Evolutionary conservation across 2,329 filamentous ascomycete species (phyloP), one percentile per base, ranked within the genome.

Genomic region (Ascochyta clinopodiicola): DNA sequence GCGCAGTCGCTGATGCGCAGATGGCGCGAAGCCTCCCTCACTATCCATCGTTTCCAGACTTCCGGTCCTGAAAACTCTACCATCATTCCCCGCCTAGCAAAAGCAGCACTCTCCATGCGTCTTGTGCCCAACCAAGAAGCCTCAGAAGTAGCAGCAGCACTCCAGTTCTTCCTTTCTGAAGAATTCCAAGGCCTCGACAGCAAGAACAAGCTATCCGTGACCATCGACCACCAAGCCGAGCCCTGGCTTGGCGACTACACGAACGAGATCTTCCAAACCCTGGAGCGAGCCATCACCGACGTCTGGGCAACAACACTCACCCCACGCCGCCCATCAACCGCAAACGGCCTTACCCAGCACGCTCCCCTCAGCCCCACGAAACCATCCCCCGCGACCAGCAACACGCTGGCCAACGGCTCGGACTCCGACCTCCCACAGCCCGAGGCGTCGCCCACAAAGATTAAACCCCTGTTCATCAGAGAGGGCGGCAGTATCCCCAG

Each of bases 401-500:
- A 78, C 6, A 81, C 80, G 0, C 77, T 85, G 1, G 82, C 82
- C 8, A 80, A 78, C 49, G 67, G 68, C 19, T 57, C 60, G 1
- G 68, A 72, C 17, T 49, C 64, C 3, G 57, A 57, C 3, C 37
- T 36, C 22, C 17, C 29, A 0, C 24, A 35, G 2, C 8, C 13
- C 45, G 38, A 27, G 75, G 25, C 32, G 9, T 35, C n/a, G 7
- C 32, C n/a, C 22, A 7, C n/a, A 6, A 31, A 42, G 8, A 39
- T 48, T 13, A 89, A 88, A 66, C 94, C 93, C 0, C 81, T 99
- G 3, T 98, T 96, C 73, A 99, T 99, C 64, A 86, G 95, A 9
- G 95, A 99, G 77, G 95, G 95, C 12, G 95, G 95, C 5, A 96
- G 90, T 0, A 99, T 99, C 64, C 95, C 95, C 0, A 91, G 91